Base-by-base conservation (phyloP, 345 rosid species). In the Eucalyptus polybractea region DNA sequence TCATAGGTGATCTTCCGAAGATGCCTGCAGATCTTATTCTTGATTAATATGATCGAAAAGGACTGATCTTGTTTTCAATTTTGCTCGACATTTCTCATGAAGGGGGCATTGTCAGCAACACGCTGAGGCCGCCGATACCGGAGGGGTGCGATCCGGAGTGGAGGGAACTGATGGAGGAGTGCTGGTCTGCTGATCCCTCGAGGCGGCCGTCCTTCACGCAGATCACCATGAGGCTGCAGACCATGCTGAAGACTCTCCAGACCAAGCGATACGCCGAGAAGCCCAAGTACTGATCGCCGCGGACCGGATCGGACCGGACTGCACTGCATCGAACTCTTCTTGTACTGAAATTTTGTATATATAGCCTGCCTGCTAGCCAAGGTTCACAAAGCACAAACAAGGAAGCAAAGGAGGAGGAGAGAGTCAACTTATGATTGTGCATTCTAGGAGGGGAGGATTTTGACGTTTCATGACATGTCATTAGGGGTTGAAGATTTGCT, bases 61-160 rank as follows among this genome's bases (percentile, higher is more conserved):
- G 51, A 19, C 51, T 86, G 21, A 86, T 49, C 56, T 29, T 10
- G 42, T 6, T 42, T 6, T 7, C 5, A 4, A 10, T 11, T 40
- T 21, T 13, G 3, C 42, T 76, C 15, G 27, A 40, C 24, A 6
- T 40, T 21, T 69, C 88, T 65, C 15, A n/a, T 91, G 92, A 89
- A 97, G 99, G 99, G 51, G 99, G 99, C 49, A 97, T 96, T 51
- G 96, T 97, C 85, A 96, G 91, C 87, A 95, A 96, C 91, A 93
- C 96, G 6, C 93, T 97, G 86, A 93, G 98, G 93, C 99, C 99
- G 27, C 93, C 94, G 0, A 89, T 97, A 87, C 99, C 98, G 6
- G 96, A 93, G 88, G 88, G 88, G 10, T 97, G 98, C 88, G 96
- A 97, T 90, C 54, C 91, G 12, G 97, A 93, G 37, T 97, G 99